These are phyloP conservation scores for Spinacia oleracea DNA, from an alignment of 179 eudicot genomes.

Conservation along the genomic window DNA sequence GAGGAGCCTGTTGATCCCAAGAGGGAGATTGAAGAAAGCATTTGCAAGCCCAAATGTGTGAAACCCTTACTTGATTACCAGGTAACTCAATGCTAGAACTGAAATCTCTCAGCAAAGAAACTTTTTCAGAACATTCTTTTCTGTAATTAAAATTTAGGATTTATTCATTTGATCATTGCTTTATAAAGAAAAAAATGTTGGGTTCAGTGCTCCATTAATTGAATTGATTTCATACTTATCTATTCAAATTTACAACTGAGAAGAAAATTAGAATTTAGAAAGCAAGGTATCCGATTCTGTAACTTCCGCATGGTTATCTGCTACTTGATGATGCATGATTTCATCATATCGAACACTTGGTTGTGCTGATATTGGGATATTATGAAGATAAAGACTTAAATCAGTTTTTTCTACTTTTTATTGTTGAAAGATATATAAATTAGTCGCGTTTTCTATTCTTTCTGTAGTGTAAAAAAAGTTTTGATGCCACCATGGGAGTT, in stretches of 20 bases:
- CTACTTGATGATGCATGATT: neutral
- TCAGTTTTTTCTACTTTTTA: too few relatives aligned
- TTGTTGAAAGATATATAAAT: neutral
- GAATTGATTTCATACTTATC: neutral
- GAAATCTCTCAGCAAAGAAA: neutral
- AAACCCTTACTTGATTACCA: slow-evolving; percentile 50
- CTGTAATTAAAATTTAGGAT: neutral
- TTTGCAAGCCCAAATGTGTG: slow-evolving; percentile 64
- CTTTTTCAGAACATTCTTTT: neutral
- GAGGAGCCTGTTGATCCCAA: slow-evolving; percentile 67
- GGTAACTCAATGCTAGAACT: slow-evolving; percentile 32
- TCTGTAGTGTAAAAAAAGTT: too few relatives aligned
- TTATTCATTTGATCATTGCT: too few relatives aligned
- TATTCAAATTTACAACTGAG: neutral
- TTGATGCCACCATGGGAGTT: too few relatives aligned
- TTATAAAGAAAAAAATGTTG: too few relatives aligned
- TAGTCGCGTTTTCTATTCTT: neutral
- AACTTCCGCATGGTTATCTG: neutral
- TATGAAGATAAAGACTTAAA: too few relatives aligned
- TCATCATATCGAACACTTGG: neutral
- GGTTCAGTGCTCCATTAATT: neutral
- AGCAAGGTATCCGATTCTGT: neutral
- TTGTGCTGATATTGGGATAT: neutral
- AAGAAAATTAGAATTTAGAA: neutral
- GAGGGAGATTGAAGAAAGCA: slow-evolving; percentile 52